Percentiles rank a stretch among this genome's conserved stretches.
Conservation (phyloP, 2,329 filamentous ascomycete genomes). For the Hymenoscyphus repandus region DNA sequence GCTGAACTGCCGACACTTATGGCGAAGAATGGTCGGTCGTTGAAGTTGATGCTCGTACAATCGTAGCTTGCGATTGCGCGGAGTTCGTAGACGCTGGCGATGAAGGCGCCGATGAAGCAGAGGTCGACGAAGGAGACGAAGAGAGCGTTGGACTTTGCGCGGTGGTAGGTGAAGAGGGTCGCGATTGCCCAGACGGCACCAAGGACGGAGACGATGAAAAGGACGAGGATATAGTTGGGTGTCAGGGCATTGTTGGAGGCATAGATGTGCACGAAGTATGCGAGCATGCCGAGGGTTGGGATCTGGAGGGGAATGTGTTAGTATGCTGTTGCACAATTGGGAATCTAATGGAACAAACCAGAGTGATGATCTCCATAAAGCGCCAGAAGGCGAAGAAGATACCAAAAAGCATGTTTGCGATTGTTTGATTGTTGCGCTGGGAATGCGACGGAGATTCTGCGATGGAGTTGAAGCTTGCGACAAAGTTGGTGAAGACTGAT, state of each 20-base stretch:
- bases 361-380: slow-evolving; percentile 55
- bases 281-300: slow-evolving; percentile 60
- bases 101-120: slow-evolving; percentile 57
- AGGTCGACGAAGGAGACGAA: slow-evolving; percentile 59
- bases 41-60: slow-evolving; percentile 55
- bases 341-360: slow-evolving; percentile 41
- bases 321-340: neutral
- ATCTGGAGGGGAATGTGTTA: slow-evolving; percentile 41
- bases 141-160: slow-evolving; percentile 52
- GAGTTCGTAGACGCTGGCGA: slow-evolving; percentile 56
- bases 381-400: slow-evolving; percentile 59
- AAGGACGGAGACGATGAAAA: slow-evolving; percentile 63
- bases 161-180: slow-evolving; percentile 63
- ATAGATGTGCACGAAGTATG: slow-evolving; percentile 60
- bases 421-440: neutral
- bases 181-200: slow-evolving; percentile 58
- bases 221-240: slow-evolving; percentile 56
- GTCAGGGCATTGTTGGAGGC: slow-evolving; percentile 51
- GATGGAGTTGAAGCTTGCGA: neutral
- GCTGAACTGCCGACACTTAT: slow-evolving; percentile 55
- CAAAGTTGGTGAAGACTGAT: neutral
- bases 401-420: slow-evolving; percentile 51
- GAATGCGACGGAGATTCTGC: neutral
- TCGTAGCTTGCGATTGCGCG: slow-evolving; percentile 56
- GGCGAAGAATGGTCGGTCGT: slow-evolving; percentile 43